Base-by-base conservation (phyloP, 805 yeast species). In the Ogataea salicorniae region DNA sequence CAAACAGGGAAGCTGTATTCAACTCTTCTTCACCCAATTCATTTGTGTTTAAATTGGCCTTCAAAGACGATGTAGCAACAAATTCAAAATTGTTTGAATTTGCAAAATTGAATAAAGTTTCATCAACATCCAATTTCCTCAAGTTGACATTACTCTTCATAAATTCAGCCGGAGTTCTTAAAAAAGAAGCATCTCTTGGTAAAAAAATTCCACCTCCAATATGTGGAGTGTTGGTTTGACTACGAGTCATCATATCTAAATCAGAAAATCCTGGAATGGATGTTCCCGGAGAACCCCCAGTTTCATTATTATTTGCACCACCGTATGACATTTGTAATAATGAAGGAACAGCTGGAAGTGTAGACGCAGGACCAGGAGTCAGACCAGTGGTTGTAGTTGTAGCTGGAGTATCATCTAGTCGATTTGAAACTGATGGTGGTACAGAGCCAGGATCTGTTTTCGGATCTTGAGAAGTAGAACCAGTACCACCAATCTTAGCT, bases 1-100 rank as follows among this genome's bases (percentile, higher is more conserved):
- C 39, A 29, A 46, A 33, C 3, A 37, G 8, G 6, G 34, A 37
- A 18, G 20, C 34, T 15, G 37, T 29, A 5, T 34, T 35, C 17
- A 34, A 31, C 5, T 37, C 34, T n/a, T 37, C 41, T 7, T 38
- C 45, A 15, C 38, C 35, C 18, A 33, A 14, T 8, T 33, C 43
- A 4, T 39, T 45, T 2, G 45, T 31, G 14, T 37, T 34, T 14
- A 52, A 36, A 36, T 52, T 52, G 41, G 22, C 49, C 39, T 52
- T 52, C 9, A 51, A 23, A 4, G 55, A 43, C 2, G 51, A 47
- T 8, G 55, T 52, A 26, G 55, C 55, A 11, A 52, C 41, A 34
- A 52, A 49, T n/a, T 52, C 53, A 41, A 52, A 52, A 31, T 52
- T 50, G 34, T 52, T 47, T 35, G 45, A 48, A 34, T 38, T 49